Conservation (phyloP, 768 basidiomycete species). For the Russula sp. region DNA sequence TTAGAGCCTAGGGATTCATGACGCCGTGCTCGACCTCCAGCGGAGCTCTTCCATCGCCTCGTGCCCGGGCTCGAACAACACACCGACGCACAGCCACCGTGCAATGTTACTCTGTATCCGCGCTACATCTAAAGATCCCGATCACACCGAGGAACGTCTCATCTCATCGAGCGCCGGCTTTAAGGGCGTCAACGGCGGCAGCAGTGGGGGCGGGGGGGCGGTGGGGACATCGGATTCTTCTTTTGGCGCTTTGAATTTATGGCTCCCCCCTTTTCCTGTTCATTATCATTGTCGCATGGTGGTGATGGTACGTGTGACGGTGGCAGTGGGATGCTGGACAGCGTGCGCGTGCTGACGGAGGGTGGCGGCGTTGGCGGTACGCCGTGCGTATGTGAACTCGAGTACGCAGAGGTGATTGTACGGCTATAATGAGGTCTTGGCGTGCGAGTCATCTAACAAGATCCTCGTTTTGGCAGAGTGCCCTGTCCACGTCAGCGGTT, state of each 20-base stretch:
- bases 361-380: conserved; percentile 34
- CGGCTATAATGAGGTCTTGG: conserved; percentile 62
- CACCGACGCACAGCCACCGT: conserved; percentile 56
- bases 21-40: conserved; percentile 41
- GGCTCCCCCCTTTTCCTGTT: neutral
- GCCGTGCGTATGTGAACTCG: conserved; percentile 49
- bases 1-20: too few relatives aligned
- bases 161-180: conserved; percentile 38
- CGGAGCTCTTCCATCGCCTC: conserved; percentile 40
- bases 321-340: conserved; percentile 10
- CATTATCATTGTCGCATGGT: neutral
- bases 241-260: conserved; percentile 4
- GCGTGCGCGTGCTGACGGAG: conserved; percentile 21
- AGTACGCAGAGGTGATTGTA: conserved; percentile 74
- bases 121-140: conserved; percentile 53
- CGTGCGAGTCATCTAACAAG: conserved; percentile 45
- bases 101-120: conserved; percentile 58
- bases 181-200: neutral
- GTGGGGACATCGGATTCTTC: neutral
- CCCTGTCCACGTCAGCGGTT: neutral
- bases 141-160: conserved; percentile 57
- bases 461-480: conserved; percentile 44
- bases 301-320: neutral
- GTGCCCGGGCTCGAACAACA: conserved; percentile 21
- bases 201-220: too few relatives aligned